Base-by-base conservation (phyloP, 768 basidiomycete genomes). In the Trametes cinnabarina region DNA sequence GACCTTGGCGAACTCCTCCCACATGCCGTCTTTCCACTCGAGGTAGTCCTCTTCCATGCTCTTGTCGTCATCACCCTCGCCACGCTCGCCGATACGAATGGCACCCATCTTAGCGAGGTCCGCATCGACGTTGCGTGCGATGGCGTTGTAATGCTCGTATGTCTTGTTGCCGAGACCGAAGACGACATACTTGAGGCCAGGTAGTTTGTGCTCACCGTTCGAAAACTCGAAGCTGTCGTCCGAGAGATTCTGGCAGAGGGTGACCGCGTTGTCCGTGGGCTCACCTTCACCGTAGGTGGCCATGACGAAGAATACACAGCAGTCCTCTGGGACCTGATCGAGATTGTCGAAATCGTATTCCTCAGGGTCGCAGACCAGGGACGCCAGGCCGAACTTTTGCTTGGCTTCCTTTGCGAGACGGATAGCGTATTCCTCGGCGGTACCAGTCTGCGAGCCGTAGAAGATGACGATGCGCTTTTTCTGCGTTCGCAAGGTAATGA, bases 11-110 rank as follows among this genome's bases (percentile, higher is more conserved):
- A 98, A 92, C 4, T 86, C 85, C 17, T 89, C 87, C 91, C 94
- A 98, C 94, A 98, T 95, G 65, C 80, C 82, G 68, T 99, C 96
- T 73, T 98, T 99, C 96, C 96, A 99, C 66, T 92, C 94, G 12
- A 99, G 83, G 71, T 98, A 99, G 73, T 99, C 96, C 76, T 99
- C 96, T 72, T 99, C 96, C 95, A 99, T 98, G 69, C 90, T 94
- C 79, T 97, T 97, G 74, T 99, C 97, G 69, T 99, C 96, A 68
- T 99, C 97, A 62, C 96, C 96, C 73, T 98, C 95, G 10, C 96
- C 96, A 37, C 88, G 80, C 70, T 88, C 87, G 41, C 94, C 94
- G 34, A 98, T 90, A 51, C 93, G 85, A 52, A 77, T 71, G 20
- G 84, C 97, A 26, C 94, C 96, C 79, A 94, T 86, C 68, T 86